Evolutionary conservation across 2,329 filamentous ascomycete species (phyloP).

Genomic region (Ceratocystis diversiconidia): DNA sequence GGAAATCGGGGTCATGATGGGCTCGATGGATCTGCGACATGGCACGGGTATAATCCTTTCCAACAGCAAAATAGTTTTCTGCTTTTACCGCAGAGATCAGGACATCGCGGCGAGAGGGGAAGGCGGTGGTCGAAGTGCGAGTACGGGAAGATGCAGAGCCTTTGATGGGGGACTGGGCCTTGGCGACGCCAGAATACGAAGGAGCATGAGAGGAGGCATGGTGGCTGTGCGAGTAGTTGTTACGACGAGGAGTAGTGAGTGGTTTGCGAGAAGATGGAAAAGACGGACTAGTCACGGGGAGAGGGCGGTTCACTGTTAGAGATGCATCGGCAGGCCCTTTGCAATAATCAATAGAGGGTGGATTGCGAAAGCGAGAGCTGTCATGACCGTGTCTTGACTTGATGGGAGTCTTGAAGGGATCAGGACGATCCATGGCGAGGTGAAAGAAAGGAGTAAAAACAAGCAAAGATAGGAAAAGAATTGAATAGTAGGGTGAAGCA

Average conservation of each 20-base stretch:
- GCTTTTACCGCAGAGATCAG: background rate
- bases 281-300: background rate
- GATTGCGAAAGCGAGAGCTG: background rate
- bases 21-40: conserved; percentile 2
- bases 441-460: background rate
- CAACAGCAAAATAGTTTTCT: conserved; percentile 1
- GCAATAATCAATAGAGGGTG: background rate
- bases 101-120: background rate
- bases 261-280: background rate
- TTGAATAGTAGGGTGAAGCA: background rate
- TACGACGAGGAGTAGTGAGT: background rate
- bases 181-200: background rate
- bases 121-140: background rate
- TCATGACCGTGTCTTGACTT: background rate
- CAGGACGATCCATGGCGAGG: background rate
- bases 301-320: background rate
- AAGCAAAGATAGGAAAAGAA: background rate
- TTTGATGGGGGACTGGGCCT: background rate
- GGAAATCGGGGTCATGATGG: background rate
- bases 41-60: background rate
- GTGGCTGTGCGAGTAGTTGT: background rate
- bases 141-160: background rate
- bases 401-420: background rate
- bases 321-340: background rate
- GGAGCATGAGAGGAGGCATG: background rate